These are phyloP conservation scores for Phaffia australis DNA, from an alignment of 768 basidiomycete genomes.

Conservation along the genomic window DNA sequence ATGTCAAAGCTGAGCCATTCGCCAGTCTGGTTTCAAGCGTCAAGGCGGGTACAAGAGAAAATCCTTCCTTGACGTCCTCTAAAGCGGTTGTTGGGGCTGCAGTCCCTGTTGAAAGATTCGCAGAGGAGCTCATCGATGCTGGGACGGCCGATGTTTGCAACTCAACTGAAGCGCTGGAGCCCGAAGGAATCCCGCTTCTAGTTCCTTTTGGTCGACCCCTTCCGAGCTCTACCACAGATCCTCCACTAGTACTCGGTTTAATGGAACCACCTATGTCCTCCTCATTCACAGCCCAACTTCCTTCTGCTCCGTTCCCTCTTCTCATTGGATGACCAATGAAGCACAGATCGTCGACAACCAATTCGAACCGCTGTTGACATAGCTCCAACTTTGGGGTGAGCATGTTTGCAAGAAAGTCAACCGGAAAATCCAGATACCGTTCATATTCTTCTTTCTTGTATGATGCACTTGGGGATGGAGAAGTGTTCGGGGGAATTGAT, in stretches of 20 bases:
- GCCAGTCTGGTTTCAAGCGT: no score
- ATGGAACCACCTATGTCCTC: neutral
- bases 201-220: no score
- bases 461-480: neutral
- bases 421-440: slow-evolving; percentile 61
- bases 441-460: slow-evolving; percentile 35
- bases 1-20: neutral
- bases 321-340: slow-evolving; percentile 87
- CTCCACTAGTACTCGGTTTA: neutral
- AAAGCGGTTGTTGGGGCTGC: no score
- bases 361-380: slow-evolving; percentile 90
- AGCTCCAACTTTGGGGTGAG: slow-evolving; percentile 64
- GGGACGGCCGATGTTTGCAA: neutral
- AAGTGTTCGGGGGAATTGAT: neutral
- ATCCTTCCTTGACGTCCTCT: no score
- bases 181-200: no score
- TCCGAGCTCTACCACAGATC: neutral
- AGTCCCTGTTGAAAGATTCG: no score
- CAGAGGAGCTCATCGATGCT: neutral
- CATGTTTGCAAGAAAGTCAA: slow-evolving; percentile 68
- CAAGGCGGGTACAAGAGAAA: no score
- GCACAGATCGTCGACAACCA: slow-evolving; percentile 78
- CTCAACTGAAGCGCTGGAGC: no score
- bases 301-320: slow-evolving; percentile 43
- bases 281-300: slow-evolving; percentile 10